Conservation (phyloP, 2,329 filamentous ascomycete species). For the Aspergillus awamori region DNA sequence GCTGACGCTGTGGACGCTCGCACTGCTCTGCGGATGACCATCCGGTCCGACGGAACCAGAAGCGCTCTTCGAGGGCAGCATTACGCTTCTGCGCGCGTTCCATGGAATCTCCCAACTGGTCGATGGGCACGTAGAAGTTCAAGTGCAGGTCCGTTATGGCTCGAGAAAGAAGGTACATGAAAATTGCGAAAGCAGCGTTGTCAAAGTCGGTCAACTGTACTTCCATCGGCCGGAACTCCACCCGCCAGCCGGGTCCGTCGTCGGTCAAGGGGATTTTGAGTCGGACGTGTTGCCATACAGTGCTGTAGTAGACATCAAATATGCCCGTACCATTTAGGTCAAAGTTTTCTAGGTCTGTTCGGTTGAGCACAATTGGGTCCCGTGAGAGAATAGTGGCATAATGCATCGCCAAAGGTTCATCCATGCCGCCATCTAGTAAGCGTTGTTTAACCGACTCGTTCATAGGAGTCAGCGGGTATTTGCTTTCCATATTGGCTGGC, state of each 20-base stretch:
- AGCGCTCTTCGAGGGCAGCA: slow-evolving; percentile 73
- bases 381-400: slow-evolving; percentile 20
- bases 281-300: slow-evolving; percentile 21
- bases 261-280: slow-evolving; percentile 60
- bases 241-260: slow-evolving; percentile 85
- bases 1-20: neutral
- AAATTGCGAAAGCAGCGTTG: slow-evolving; percentile 88
- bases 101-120: slow-evolving; percentile 85
- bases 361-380: slow-evolving; percentile 17
- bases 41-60: slow-evolving; percentile 82
- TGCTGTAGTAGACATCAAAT: slow-evolving; percentile 23
- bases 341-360: slow-evolving; percentile 15
- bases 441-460: slow-evolving; percentile 13
- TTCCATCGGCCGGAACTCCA: slow-evolving; percentile 93
- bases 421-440: slow-evolving; percentile 25
- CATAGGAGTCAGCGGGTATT: neutral
- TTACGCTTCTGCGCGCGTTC: slow-evolving; percentile 79
- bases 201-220: slow-evolving; percentile 94
- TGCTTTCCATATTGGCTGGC: neutral
- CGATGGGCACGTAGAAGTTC: slow-evolving; percentile 88
- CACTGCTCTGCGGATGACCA: slow-evolving; percentile 55
- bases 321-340: slow-evolving; percentile 14
- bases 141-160: slow-evolving; percentile 84
- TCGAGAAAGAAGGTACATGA: slow-evolving; percentile 85
- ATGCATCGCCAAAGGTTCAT: slow-evolving; percentile 21